phyloP scores from a whole-genome alignment of 208 protist species.

The Crithidia brevicula region DNA sequence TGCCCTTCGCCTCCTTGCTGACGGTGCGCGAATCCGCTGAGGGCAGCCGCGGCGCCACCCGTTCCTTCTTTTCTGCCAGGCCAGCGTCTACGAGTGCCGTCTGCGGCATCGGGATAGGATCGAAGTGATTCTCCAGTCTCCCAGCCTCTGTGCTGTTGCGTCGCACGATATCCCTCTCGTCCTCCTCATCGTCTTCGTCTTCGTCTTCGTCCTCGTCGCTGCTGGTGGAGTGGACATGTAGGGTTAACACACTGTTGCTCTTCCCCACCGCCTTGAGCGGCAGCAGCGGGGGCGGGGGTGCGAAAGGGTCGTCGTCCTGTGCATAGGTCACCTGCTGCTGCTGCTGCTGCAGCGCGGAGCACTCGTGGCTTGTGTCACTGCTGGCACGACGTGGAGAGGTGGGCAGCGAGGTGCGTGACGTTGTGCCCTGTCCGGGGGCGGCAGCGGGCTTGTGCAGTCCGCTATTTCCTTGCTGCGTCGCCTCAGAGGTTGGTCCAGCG shows the following conservation, averaged over 20 bases:
- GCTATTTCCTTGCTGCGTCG: conserved; percentile 8
- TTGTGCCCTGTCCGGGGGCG: background rate
- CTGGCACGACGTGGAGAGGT: conserved; percentile 11
- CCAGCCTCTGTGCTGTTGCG: background rate
- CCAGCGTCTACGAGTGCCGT: background rate
- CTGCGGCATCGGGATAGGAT: conserved; percentile 27
- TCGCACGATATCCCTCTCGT: background rate
- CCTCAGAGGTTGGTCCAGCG: background rate
- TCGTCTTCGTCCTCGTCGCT: conserved; percentile 3
- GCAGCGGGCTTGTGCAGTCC: background rate
- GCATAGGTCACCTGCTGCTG: background rate
- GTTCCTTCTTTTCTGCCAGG: background rate
- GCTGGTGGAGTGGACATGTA: background rate
- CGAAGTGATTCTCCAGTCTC: conserved; percentile 38
- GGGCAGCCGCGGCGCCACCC: conserved; percentile 5
- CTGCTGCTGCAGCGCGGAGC: background rate
- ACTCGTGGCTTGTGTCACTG: background rate
- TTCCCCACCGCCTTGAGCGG: background rate
- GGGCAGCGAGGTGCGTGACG: conserved; percentile 1
- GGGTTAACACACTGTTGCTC: conserved; percentile 9
- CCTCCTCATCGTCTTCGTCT: background rate
- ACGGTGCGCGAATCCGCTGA: background rate
- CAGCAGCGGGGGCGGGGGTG: conserved; percentile 15
- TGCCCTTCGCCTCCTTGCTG: conserved; percentile 15
- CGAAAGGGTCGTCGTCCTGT: conserved; percentile 27